A percentile compares a stretch with the other conserved stretches of the same genome.
phyloP scores from a whole-genome alignment of 441 rosid genomes.

The Raphanus hybrid region DNA sequence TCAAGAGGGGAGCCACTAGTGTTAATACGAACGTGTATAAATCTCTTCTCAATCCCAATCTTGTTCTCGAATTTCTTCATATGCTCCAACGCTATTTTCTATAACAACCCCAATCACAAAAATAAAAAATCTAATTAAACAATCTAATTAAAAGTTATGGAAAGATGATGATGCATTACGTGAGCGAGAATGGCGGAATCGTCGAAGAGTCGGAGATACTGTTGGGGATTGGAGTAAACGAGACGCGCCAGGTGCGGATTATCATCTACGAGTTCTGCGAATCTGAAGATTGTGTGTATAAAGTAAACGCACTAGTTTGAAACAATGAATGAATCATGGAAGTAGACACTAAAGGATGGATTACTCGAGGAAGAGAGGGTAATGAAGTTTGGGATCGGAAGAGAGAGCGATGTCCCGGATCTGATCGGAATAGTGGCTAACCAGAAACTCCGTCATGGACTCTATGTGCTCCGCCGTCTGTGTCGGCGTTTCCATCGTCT shows the following conservation, averaged over 20 bases:
- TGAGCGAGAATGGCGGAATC: constrained; percentile 84
- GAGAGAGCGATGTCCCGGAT: constrained; percentile 70
- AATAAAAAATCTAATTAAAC: neutral
- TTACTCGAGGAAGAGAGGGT: constrained; percentile 77
- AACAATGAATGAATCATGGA: neutral
- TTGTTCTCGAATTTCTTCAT: constrained; percentile 54
- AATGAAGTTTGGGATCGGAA: constrained; percentile 78
- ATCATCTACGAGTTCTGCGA: constrained; percentile 74
- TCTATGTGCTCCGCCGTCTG: constrained; percentile 49
- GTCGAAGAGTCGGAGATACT: constrained; percentile 63
- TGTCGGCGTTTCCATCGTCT: constrained; percentile 33
- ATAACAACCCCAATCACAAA: neutral
- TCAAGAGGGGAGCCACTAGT: constrained; percentile 86
- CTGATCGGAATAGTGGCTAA: constrained; percentile 57
- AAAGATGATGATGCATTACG: constrained; percentile 34
- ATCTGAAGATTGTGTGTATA: constrained; percentile 43
- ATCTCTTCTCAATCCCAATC: constrained; percentile 67
- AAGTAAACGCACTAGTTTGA: neutral
- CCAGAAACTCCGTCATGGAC: constrained; percentile 63
- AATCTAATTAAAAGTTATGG: too few relatives aligned
- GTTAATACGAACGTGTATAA: constrained; percentile 84
- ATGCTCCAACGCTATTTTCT: constrained; percentile 72
- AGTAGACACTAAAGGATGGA: neutral
- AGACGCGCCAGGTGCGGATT: constrained; percentile 68
- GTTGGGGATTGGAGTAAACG: constrained; percentile 64